phyloP scores from a whole-genome alignment of 306 rosid genomes.

The Phaseolus lunatus region DNA sequence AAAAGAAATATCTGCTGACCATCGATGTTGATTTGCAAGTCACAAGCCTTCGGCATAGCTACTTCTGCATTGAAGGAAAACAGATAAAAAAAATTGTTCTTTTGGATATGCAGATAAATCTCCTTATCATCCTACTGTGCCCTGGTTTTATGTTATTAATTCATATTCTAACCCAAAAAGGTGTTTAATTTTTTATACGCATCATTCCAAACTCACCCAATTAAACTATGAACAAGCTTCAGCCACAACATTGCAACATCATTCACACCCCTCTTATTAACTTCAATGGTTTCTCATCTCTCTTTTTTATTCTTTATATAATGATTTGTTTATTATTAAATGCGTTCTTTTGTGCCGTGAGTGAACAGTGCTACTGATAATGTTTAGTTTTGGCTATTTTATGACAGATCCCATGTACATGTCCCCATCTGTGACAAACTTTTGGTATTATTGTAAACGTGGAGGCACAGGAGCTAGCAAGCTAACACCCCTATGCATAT shows the following conservation, averaged over 20 bases:
- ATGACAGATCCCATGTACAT: slow-evolving; percentile 52
- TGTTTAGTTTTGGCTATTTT: slow-evolving; percentile 37
- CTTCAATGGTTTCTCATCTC: slow-evolving; percentile 33
- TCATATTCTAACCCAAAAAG: slow-evolving; percentile 2
- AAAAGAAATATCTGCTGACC: slow-evolving; percentile 66
- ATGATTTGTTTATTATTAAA: slow-evolving; percentile 40
- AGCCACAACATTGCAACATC: slow-evolving; percentile 1
- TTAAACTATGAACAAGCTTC: slow-evolving; percentile 33
- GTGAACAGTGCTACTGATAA: slow-evolving; percentile 44
- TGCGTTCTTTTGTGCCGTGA: slow-evolving; percentile 48
- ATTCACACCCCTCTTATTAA: slow-evolving; percentile 13
- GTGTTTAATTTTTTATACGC: background rate
- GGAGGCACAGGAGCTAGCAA: slow-evolving; percentile 31
- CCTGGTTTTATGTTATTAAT: slow-evolving; percentile 15
- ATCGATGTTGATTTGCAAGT: slow-evolving; percentile 67
- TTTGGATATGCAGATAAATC: slow-evolving; percentile 11
- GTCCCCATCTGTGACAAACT: slow-evolving; percentile 25
- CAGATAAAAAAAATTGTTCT: slow-evolving; percentile 32
- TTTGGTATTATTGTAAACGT: slow-evolving; percentile 24
- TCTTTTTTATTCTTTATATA: slow-evolving; percentile 19
- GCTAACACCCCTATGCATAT: slow-evolving; percentile 18
- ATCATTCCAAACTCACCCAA: slow-evolving; percentile 31
- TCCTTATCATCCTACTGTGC: slow-evolving; percentile 13
- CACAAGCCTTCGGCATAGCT: slow-evolving; percentile 66
- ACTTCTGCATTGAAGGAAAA: slow-evolving; percentile 45